Evolutionary conservation across 192 early-diverging fungal species (phyloP).

Genomic region (Backusella morwellensis): DNA sequence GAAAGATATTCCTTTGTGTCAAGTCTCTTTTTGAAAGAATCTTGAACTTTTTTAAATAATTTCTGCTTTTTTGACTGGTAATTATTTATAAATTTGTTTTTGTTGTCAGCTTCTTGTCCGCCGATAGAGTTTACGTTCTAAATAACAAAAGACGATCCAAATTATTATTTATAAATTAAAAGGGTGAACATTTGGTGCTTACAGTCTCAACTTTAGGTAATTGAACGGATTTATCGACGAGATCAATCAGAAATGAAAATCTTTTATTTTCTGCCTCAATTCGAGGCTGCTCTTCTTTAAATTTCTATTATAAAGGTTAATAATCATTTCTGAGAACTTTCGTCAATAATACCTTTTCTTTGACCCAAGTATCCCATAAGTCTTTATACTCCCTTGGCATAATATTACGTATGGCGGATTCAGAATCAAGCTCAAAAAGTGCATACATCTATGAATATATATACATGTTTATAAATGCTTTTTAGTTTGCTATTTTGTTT

Average conservation of each 20-base stretch:
- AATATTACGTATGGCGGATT: background rate
- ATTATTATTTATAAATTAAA: background rate
- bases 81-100: background rate
- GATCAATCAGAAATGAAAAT: constrained; percentile 15
- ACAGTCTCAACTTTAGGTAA: background rate
- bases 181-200: background rate
- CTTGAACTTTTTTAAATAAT: background rate
- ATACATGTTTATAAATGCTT: background rate
- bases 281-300: background rate
- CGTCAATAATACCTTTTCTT: constrained; percentile 15
- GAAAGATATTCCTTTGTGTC: background rate
- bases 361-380: constrained; percentile 23
- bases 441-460: constrained; percentile 14
- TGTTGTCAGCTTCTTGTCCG: background rate
- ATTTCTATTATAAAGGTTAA: constrained; percentile 7
- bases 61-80: background rate
- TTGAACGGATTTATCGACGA: constrained; percentile 1
- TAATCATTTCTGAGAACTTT: background rate
- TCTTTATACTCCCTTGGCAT: constrained; percentile 21
- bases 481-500: background rate
- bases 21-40: constrained; percentile 4
- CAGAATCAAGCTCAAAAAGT: constrained; percentile 15
- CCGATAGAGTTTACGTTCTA: background rate
- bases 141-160: background rate
- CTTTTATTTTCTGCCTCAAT: constrained; percentile 16